phyloP scores from a whole-genome alignment of 441 rosid genomes.

The Populus tomentosa region DNA sequence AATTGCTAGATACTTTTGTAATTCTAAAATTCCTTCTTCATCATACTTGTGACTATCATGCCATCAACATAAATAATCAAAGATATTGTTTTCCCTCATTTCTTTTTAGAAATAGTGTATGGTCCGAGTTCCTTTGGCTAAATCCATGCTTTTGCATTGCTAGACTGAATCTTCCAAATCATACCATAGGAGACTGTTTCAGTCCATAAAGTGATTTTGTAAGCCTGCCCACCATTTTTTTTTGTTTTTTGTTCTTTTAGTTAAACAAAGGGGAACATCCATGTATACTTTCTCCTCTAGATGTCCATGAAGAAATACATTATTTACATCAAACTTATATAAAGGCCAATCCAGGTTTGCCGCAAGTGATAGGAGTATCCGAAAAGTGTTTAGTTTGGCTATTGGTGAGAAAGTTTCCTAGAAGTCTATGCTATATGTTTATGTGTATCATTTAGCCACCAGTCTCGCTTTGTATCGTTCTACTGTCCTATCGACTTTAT shows the following conservation, averaged over 20 bases:
- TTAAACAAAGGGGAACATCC: not conserved
- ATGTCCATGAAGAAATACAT: not conserved
- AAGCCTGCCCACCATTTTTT: not conserved
- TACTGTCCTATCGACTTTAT: too few relatives aligned
- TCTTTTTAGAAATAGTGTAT: too few relatives aligned
- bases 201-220: not conserved
- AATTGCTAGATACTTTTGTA: too few relatives aligned
- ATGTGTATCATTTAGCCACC: not conserved
- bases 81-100: too few relatives aligned
- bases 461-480: not conserved
- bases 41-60: too few relatives aligned
- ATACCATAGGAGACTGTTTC: fast-evolving
- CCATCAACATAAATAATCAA: too few relatives aligned
- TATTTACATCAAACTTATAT: too few relatives aligned
- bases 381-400: not conserved
- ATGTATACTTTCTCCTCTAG: not conserved
- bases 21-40: too few relatives aligned
- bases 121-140: too few relatives aligned
- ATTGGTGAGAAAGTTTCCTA: not conserved
- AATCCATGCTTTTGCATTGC: too few relatives aligned
- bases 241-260: too few relatives aligned
- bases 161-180: not conserved
- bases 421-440: not conserved
- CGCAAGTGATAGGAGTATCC: not conserved
- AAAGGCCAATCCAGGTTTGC: not conserved